phyloP scores from a whole-genome alignment of 2,329 filamentous ascomycete genomes.

The Didymella lethalis region DNA sequence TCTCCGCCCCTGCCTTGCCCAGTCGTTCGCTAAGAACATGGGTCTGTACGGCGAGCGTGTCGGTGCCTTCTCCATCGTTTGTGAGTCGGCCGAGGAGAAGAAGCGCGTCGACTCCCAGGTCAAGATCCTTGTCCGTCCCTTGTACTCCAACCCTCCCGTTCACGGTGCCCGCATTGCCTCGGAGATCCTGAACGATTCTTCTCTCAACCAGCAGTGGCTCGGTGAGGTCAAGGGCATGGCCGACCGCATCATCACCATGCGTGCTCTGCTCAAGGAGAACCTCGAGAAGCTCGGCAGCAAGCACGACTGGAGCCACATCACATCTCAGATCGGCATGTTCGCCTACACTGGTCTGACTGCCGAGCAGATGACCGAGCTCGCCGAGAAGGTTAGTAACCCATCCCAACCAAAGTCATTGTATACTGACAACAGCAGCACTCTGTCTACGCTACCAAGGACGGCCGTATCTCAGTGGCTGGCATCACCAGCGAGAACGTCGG shows the following conservation, averaged over 20 bases:
- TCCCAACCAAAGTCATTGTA: not conserved
- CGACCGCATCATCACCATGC: slow-evolving; percentile 98
- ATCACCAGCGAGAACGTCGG: slow-evolving; percentile 82
- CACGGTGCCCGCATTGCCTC: slow-evolving; percentile 95
- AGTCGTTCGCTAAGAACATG: slow-evolving; percentile 99
- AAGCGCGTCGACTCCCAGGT: slow-evolving; percentile 95
- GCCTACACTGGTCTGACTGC: slow-evolving; percentile 93
- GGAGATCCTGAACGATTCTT: slow-evolving; percentile 85
- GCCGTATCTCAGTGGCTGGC: slow-evolving; percentile 84
- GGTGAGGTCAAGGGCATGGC: slow-evolving; percentile 98
- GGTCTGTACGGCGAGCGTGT: slow-evolving; percentile 98
- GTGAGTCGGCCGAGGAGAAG: slow-evolving; percentile 85
- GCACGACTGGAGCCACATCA: slow-evolving; percentile 99
- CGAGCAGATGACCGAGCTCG: slow-evolving; percentile 89
- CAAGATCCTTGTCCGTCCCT: slow-evolving; percentile 95
- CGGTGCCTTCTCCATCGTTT: slow-evolving; percentile 93
- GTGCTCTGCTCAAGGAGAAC: slow-evolving; percentile 90
- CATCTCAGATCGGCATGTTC: slow-evolving; percentile 97
- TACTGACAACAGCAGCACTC: slow-evolving; percentile 68
- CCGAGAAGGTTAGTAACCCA: slow-evolving; percentile 72
- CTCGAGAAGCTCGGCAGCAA: slow-evolving; percentile 93
- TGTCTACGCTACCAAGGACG: slow-evolving; percentile 95
- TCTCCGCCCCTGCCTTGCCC: slow-evolving; percentile 85
- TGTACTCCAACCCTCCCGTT: slow-evolving; percentile 98
- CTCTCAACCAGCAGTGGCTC: slow-evolving; percentile 92